Conservation (phyloP, 257 asterid species). For the Solanum virginianum region DNA sequence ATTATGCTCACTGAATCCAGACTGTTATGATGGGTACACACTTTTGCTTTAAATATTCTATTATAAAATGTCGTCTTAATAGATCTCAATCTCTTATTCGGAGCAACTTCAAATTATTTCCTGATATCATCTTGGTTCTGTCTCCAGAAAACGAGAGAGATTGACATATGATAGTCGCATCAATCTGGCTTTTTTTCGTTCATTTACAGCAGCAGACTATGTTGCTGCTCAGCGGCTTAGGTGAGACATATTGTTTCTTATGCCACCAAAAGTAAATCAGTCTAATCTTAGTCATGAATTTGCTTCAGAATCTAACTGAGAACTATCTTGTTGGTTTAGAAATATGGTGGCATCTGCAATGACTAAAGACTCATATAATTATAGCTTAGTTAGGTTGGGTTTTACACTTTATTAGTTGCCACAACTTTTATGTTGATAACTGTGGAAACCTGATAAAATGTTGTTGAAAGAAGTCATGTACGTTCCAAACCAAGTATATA, state of each 20-base stretch:
- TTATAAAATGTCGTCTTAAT: neutral
- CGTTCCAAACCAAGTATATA: neutral
- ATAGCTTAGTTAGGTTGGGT: neutral
- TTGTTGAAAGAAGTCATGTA: neutral
- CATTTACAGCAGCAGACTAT: slow-evolving; percentile 82
- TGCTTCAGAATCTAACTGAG: neutral
- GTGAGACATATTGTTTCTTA: slow-evolving; percentile 16
- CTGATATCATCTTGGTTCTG: neutral
- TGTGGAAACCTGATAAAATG: neutral
- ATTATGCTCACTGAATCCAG: slow-evolving; percentile 53
- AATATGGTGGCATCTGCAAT: neutral
- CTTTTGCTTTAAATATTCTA: neutral
- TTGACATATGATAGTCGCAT: slow-evolving; percentile 72
- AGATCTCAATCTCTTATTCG: neutral
- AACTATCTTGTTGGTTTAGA: neutral
- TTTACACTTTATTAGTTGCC: neutral
- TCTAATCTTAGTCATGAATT: neutral
- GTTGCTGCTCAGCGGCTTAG: slow-evolving; percentile 95
- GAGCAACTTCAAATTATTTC: neutral
- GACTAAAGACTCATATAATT: neutral
- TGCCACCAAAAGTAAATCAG: neutral
- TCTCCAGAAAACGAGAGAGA: slow-evolving; percentile 41
- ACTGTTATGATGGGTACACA: slow-evolving; percentile 77
- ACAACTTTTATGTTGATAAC: neutral
- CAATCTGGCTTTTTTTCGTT: slow-evolving; percentile 72